A percentile compares a stretch with the other conserved stretches of the same genome.
These are phyloP conservation scores for Lachancea sp. DNA, from an alignment of 805 yeast genomes.

Conservation along the genomic window DNA sequence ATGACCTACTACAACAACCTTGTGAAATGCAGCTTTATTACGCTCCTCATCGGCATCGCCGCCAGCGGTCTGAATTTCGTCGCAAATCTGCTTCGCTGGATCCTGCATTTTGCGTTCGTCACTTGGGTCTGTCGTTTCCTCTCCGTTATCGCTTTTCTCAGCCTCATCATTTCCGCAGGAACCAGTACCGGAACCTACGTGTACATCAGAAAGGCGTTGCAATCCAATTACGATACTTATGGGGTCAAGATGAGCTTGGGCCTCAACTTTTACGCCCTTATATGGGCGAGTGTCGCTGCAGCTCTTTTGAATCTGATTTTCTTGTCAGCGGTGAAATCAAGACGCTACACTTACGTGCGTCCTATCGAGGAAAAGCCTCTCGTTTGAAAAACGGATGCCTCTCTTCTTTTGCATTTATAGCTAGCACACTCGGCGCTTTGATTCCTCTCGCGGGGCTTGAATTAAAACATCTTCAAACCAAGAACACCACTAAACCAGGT, in stretches of 20 bases:
- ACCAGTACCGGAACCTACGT: conserved; percentile 58
- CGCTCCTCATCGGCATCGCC: conserved; percentile 44
- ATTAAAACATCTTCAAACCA: too few species aligned
- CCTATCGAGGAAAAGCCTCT: conserved; percentile 21
- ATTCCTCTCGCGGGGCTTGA: not conserved
- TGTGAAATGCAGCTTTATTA: conserved; percentile 54
- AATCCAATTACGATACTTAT: conserved; percentile 38
- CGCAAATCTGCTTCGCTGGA: conserved; percentile 24
- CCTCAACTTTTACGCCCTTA: conserved; percentile 49
- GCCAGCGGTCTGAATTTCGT: conserved; percentile 39
- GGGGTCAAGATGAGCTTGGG: conserved; percentile 51
- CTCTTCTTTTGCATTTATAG: not conserved
- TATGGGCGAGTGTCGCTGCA: conserved; percentile 59
- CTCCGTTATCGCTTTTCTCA: conserved; percentile 36
- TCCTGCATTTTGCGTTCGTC: conserved; percentile 43
- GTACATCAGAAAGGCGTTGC: conserved; percentile 45
- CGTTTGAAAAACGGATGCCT: not conserved
- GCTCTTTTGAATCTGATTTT: conserved; percentile 36
- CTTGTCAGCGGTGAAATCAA: conserved; percentile 31
- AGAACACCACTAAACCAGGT: too few species aligned
- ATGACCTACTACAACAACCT: conserved; percentile 39
- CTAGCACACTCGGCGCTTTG: not conserved
- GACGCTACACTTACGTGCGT: conserved; percentile 8
- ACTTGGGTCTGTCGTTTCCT: conserved; percentile 42
- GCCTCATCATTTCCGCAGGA: conserved; percentile 42